These are phyloP conservation scores for Cladosporium phlei DNA, from an alignment of 2,329 filamentous ascomycete species.

Conservation along the genomic window DNA sequence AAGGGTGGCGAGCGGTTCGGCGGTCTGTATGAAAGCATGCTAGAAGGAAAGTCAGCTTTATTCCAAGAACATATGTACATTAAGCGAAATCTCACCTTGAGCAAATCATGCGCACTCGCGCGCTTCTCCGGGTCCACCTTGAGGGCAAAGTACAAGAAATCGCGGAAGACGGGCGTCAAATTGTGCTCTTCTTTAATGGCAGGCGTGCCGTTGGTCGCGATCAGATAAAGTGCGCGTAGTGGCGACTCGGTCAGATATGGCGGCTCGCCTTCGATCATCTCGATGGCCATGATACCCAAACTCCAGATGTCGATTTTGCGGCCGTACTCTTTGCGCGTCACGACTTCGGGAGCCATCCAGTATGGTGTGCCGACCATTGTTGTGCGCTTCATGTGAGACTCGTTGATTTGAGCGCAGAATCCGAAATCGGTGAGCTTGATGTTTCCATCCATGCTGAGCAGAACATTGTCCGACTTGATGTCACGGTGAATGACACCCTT, in stretches of 20 bases:
- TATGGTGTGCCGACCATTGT: conserved; percentile 99
- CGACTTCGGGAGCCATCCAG: conserved; percentile 99
- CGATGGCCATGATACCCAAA: conserved; percentile 97
- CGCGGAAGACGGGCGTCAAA: conserved; percentile 74
- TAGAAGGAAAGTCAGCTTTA: conserved; percentile 23
- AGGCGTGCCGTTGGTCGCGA: conserved; percentile 94
- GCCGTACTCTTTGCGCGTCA: conserved; percentile 95
- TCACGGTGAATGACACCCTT: conserved; percentile 98
- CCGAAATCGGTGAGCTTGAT: conserved; percentile 99
- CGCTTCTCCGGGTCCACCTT: conserved; percentile 97
- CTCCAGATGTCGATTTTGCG: conserved; percentile 99
- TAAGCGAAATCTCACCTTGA: conserved; percentile 65
- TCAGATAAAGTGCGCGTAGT: conserved; percentile 85
- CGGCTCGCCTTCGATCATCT: conserved; percentile 99
- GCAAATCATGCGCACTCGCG: conserved; percentile 86
- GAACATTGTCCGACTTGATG: conserved; percentile 98
- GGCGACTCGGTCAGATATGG: conserved; percentile 95
- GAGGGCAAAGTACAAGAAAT: conserved; percentile 87
- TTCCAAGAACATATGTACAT: conserved; percentile 7
- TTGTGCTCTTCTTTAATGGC: conserved; percentile 89
- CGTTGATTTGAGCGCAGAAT: conserved; percentile 97
- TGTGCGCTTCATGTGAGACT: conserved; percentile 92
- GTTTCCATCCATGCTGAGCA: conserved; percentile 87
- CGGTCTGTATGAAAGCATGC: conserved; percentile 49
- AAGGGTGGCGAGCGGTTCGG: conserved; percentile 59